Evolutionary conservation across 2,329 filamentous ascomycete genomes (phyloP).

Genomic region (Hypoxylon rubiginosum): DNA sequence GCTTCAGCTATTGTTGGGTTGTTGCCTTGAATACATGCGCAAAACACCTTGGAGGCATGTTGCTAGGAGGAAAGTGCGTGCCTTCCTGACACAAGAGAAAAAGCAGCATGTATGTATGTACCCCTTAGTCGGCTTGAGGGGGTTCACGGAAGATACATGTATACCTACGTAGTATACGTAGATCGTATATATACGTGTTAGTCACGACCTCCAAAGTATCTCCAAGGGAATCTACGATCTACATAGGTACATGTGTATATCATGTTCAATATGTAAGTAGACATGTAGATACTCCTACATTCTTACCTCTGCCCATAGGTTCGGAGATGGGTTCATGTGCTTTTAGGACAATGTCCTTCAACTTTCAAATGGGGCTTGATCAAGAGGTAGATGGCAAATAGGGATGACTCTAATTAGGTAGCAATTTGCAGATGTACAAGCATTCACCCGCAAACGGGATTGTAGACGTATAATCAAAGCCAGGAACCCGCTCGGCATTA

Average conservation of each 20-base stretch:
- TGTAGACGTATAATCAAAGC: neutral
- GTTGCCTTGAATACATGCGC: neutral
- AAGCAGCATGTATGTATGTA: neutral
- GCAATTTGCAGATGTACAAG: constrained; percentile 7
- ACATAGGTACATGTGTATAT: too few species aligned
- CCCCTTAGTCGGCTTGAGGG: too few species aligned
- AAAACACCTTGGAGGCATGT: neutral
- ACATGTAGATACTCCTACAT: neutral
- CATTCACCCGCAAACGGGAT: constrained; percentile 26
- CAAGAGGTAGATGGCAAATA: neutral
- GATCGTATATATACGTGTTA: too few species aligned
- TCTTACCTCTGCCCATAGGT: neutral
- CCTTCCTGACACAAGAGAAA: neutral
- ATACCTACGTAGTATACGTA: neutral
- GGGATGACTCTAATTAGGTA: neutral
- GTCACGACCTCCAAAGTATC: too few species aligned
- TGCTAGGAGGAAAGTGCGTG: neutral
- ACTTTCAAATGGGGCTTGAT: neutral
- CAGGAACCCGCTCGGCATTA: neutral
- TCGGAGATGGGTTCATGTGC: neutral
- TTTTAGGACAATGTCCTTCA: neutral
- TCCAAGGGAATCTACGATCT: too few species aligned
- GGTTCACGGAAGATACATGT: neutral
- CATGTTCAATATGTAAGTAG: too few species aligned
- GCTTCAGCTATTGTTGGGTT: neutral